These are phyloP conservation scores for Guadua angustifolia DNA, from an alignment of 176 grass and related monocot species.

Conservation along the genomic window DNA sequence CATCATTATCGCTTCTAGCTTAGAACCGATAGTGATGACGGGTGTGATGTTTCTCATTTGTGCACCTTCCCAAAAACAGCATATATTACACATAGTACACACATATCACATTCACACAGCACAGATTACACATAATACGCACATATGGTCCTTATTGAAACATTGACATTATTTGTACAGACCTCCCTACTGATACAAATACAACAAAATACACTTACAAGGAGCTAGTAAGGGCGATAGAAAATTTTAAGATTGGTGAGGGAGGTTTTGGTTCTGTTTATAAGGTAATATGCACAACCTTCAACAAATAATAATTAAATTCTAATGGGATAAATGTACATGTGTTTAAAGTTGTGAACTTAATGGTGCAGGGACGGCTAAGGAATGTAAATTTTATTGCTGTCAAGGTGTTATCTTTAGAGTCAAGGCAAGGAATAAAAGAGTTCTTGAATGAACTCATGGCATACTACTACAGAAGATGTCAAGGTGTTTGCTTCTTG, in stretches of 20 bases:
- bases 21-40: no score
- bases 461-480: no score
- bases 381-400: constrained; percentile 63
- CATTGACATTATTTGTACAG: constrained; percentile 46
- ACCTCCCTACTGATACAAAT: constrained; percentile 31
- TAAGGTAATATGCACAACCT: constrained; percentile 60
- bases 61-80: no score
- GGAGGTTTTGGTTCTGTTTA: constrained; percentile 84
- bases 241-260: constrained; percentile 79
- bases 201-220: constrained; percentile 61
- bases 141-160: constrained; percentile 26
- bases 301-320: constrained; percentile 29
- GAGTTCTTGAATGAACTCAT: constrained; percentile 69
- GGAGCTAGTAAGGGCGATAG: constrained; percentile 61
- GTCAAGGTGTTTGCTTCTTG: no score
- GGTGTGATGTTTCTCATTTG: no score
- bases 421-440: constrained; percentile 69
- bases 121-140: no score
- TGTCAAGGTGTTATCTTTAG: constrained; percentile 65
- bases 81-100: no score
- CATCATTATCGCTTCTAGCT: no score
- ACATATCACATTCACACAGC: no score
- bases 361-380: constrained; percentile 58
- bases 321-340: not conserved
- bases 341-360: constrained; percentile 16